Evolutionary conservation across 2,329 filamentous ascomycete genomes (phyloP).

Genomic region (Neofusicoccum laricinum): DNA sequence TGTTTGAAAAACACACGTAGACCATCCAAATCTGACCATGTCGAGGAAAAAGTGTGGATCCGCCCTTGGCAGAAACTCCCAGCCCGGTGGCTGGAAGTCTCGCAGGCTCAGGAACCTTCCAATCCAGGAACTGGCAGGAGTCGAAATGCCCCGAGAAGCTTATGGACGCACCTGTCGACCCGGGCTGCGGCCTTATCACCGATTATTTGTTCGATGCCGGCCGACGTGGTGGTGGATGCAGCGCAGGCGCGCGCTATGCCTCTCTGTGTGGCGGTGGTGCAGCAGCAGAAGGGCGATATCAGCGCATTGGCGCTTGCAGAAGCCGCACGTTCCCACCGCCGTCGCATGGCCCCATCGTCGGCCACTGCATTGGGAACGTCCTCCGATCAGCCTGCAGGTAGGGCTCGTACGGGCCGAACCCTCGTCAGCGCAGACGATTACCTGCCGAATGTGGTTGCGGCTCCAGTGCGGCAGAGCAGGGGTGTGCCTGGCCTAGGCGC

Average conservation of each 20-base stretch:
- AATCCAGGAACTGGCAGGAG: not conserved
- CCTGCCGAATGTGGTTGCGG: not conserved
- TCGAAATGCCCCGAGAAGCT: not conserved
- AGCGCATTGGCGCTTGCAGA: conserved; percentile 1
- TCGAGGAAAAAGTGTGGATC: not conserved
- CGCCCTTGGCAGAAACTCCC: not conserved
- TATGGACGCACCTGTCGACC: not conserved
- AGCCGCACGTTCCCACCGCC: not conserved
- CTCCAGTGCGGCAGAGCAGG: not conserved
- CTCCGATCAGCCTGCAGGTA: conserved; percentile 3
- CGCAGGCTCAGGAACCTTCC: not conserved
- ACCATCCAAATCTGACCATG: not conserved
- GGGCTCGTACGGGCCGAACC: conserved; percentile 9
- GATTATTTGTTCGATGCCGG: not conserved
- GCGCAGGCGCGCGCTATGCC: not conserved
- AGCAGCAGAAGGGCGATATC: not conserved
- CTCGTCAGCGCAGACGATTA: conserved; percentile 6
- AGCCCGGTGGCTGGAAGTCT: not conserved
- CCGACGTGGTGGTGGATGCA: not conserved
- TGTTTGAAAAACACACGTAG: not conserved
- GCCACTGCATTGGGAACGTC: not conserved
- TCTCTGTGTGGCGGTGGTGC: not conserved
- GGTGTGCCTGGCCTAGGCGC: not conserved
- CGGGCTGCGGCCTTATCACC: not conserved
- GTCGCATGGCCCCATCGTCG: not conserved